Conservation (phyloP, 2,329 filamentous ascomycete genomes). For the Berkeleyomyces basicola region DNA sequence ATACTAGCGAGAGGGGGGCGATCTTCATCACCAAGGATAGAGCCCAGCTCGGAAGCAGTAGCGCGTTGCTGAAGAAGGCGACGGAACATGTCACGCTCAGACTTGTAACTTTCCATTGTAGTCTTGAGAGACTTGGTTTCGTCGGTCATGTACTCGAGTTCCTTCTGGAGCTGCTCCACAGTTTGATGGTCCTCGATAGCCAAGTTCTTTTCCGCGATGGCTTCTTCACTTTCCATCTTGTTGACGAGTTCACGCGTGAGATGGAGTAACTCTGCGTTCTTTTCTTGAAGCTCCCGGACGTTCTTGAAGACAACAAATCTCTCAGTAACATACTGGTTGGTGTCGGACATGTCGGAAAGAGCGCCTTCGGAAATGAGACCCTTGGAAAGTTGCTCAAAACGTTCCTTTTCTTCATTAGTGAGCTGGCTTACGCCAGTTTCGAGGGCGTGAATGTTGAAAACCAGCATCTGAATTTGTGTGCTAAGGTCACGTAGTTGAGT, state of each 20-base stretch:
- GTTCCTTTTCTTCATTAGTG: slow-evolving; percentile 52
- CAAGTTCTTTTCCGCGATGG: slow-evolving; percentile 47
- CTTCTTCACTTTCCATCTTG: slow-evolving; percentile 82
- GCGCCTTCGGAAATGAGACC: slow-evolving; percentile 58
- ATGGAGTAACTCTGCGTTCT: slow-evolving; percentile 71
- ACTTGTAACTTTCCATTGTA: slow-evolving; percentile 82
- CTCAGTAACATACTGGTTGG: slow-evolving; percentile 75
- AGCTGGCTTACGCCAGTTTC: slow-evolving; percentile 64
- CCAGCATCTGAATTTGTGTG: slow-evolving; percentile 74
- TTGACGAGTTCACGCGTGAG: slow-evolving; percentile 74
- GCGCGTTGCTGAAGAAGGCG: slow-evolving; percentile 69
- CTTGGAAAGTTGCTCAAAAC: slow-evolving; percentile 60
- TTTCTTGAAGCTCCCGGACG: slow-evolving; percentile 66
- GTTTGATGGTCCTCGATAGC: slow-evolving; percentile 51
- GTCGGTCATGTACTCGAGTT: slow-evolving; percentile 62
- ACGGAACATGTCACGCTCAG: slow-evolving; percentile 94
- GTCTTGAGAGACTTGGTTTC: slow-evolving; percentile 68
- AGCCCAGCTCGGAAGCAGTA: slow-evolving; percentile 43
- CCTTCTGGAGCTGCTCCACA: slow-evolving; percentile 54
- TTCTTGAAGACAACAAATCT: slow-evolving; percentile 82
- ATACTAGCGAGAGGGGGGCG: slow-evolving; percentile 41
- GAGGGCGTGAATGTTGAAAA: slow-evolving; percentile 70
- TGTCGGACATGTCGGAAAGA: slow-evolving; percentile 61
- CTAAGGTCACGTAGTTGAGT: slow-evolving; percentile 81
- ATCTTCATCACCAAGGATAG: slow-evolving; percentile 55